Percentiles rank a stretch among this genome's conserved stretches.
phyloP scores from a whole-genome alignment of 805 yeast species.

The Yamadazyma insecticola region DNA sequence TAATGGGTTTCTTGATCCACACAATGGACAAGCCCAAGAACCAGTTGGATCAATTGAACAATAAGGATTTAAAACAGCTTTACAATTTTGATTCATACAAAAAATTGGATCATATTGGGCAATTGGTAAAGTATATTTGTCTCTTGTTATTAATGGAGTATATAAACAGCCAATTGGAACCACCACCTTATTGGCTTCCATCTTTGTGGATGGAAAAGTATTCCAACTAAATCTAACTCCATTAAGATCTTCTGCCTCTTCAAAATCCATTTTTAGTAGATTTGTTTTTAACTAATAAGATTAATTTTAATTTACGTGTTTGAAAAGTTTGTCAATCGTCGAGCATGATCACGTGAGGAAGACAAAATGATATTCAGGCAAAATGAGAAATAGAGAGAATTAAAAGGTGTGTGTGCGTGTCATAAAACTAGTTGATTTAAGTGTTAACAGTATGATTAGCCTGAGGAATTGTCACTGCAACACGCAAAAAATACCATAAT shows the following conservation, averaged over 20 bases:
- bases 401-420: no score
- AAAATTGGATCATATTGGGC: constrained; percentile 33
- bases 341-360: not conserved
- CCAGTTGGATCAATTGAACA: constrained; percentile 30
- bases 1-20: constrained; percentile 43
- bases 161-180: constrained; percentile 56
- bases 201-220: constrained; percentile 49
- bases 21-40: constrained; percentile 55
- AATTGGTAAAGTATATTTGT: constrained; percentile 24
- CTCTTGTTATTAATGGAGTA: constrained; percentile 52
- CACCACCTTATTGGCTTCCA: constrained; percentile 47
- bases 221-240: constrained; percentile 79
- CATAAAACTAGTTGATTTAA: no score
- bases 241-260: constrained; percentile 60
- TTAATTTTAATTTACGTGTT: no score
- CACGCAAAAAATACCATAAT: no score
- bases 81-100: constrained; percentile 47
- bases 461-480: no score
- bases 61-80: constrained; percentile 51
- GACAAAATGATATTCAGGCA: not conserved
- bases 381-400: not conserved
- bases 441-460: no score
- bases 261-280: constrained; percentile 43
- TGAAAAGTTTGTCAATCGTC: not conserved
- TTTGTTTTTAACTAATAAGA: no score